phyloP scores from a whole-genome alignment of 306 rosid genomes.

The Rosa chinensis region DNA sequence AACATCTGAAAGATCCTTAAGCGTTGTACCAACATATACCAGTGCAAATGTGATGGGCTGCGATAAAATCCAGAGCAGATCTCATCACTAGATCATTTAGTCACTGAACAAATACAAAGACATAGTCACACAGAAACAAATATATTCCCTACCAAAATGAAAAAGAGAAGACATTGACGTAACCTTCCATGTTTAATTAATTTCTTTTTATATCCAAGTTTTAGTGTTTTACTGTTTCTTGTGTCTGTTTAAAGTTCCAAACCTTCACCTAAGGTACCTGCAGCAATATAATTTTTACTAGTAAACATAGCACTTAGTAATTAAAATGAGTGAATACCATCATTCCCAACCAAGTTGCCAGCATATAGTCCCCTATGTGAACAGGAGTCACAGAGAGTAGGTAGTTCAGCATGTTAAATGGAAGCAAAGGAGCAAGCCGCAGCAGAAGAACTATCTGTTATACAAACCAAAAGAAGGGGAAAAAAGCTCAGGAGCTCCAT shows the following conservation, averaged over 20 bases:
- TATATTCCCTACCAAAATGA: neutral
- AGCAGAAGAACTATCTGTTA: conserved; percentile 53
- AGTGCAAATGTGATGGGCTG: conserved; percentile 62
- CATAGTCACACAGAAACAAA: neutral
- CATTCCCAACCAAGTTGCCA: conserved; percentile 65
- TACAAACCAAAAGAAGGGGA: conserved; percentile 1
- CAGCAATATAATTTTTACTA: neutral
- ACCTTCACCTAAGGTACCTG: neutral
- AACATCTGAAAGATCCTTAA: conserved; percentile 60
- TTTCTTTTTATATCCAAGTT: neutral
- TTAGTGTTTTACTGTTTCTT: neutral
- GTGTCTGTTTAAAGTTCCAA: neutral
- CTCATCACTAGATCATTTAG: neutral
- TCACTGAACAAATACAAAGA: neutral
- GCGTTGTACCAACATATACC: conserved; percentile 57
- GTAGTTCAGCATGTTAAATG: conserved; percentile 59
- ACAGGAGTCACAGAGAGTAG: conserved; percentile 53
- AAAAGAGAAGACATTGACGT: neutral
- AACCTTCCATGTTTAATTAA: neutral
- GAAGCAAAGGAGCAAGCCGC: conserved; percentile 55
- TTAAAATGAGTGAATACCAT: conserved; percentile 40
- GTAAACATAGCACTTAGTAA: neutral
- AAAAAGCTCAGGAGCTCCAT: conserved; percentile 5
- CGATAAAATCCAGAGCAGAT: conserved; percentile 18
- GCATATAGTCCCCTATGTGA: conserved; percentile 43